Conservation (phyloP, 345 rosid species). For the Jatropha curcas region DNA sequence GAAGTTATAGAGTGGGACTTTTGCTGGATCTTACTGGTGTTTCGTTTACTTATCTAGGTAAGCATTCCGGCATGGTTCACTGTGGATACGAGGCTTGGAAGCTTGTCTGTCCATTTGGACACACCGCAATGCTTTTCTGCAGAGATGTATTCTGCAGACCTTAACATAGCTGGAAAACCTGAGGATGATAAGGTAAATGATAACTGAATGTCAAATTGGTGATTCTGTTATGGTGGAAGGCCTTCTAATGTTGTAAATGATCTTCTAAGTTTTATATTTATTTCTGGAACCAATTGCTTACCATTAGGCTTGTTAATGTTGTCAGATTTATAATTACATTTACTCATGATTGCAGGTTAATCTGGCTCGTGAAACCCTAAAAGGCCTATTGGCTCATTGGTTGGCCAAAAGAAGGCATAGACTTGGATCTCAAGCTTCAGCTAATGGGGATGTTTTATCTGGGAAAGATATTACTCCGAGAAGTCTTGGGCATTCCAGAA, state of each 20-base stretch:
- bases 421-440: conserved; percentile 59
- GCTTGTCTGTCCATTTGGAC: conserved; percentile 93
- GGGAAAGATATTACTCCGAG: conserved; percentile 64
- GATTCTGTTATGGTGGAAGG: not conserved
- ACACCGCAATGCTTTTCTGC: conserved; percentile 99
- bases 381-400: conserved; percentile 93
- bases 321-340: conserved; percentile 9
- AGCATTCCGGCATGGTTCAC: conserved; percentile 99
- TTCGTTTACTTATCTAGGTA: conserved; percentile 51
- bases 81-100: conserved; percentile 91
- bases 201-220: not conserved
- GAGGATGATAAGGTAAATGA: conserved; percentile 92
- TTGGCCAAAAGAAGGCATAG: conserved; percentile 78
- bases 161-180: conserved; percentile 83
- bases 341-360: conserved; percentile 62
- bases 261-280: conserved; percentile 5
- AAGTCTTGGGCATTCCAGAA: conserved; percentile 57
- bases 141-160: conserved; percentile 97
- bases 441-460: conserved; percentile 68
- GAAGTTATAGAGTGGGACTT: not conserved
- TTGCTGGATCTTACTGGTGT: conserved; percentile 21
- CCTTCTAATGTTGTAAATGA: not conserved
- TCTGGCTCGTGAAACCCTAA: conserved; percentile 94
- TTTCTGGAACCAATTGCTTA: not conserved
- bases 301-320: not conserved